Evolutionary conservation across 306 rosid genomes (phyloP), one percentile per base, ranked within the genome.

Genomic region (Senna siamea): DNA sequence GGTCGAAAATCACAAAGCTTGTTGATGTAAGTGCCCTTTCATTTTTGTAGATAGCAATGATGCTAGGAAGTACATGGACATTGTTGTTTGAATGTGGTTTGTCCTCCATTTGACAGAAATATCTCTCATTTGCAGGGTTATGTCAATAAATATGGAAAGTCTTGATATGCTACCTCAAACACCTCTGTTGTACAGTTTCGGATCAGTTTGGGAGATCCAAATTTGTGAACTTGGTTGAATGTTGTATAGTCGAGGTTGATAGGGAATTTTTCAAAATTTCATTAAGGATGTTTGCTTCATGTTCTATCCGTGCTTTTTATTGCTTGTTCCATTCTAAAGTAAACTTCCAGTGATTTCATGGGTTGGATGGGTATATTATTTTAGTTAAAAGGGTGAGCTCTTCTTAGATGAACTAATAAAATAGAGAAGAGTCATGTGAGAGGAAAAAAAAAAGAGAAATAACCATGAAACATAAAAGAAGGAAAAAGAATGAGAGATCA

Each of bases 111-210:
- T 88, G 77, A 89, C 85, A 23, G 44, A 52, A 51, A n/a, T 74
- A 17, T 81, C 40, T 84, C 84, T 83, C 62, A 53, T 78, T 76
- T 88, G 93, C 97, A 94, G 99, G 99, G 93, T 76, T 94, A 94
- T 80, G 89, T 89, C 57, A 86, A 78, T 71, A 94, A 90, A 87
- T 89, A 89, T 86, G 89, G 96, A 23, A 94, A 92, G 78, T 74
- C 89, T 54, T 88, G 89, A 93, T 84, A 77, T 77, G 82, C 80
- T 51, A 63, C 81, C 75, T 76, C 54, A 44, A 76, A 62, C 75
- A 80, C 76, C 66, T 70, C 78, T 64, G 76, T 71, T 80, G 94
- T 88, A 81, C 82, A 89, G 82, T 81, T 88, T 80, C 65, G 70
- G 80, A 73, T 47, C 52, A 79, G 76, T 74, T 79, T 81, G 74